Evolutionary conservation across 2,329 filamentous ascomycete genomes (phyloP), one percentile per base, ranked within the genome.

Genomic region (Juglanconis oblonga): DNA sequence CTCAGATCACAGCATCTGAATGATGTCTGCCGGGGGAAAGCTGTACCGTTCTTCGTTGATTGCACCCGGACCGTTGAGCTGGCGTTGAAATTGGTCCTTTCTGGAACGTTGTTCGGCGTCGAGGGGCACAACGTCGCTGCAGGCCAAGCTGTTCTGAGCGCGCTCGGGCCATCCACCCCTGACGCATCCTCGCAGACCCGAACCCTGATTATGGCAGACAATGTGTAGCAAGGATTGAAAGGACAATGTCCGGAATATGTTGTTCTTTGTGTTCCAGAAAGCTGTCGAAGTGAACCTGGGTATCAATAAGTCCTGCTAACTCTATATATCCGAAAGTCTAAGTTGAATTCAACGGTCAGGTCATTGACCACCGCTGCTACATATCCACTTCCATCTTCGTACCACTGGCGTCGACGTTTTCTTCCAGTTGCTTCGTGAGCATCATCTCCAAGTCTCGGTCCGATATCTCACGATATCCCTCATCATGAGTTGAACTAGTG

Each of bases 401-500:
- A 61, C 54, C 51, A 29, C 35, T 50, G 44, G 69, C 72, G 2
- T 79, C 77, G 0, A 80, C 76, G 0, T 80, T 79, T 0, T 74
- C 77, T 24, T 76, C 73, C 33, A 75, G 71, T 45, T 79, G 77
- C 58, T 79, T 76, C 40, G 82, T 80, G 59, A 83, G 64, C 79
- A 63, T 58, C 47, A 83, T 81, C 49, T 82, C 80, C 63, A 83
- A 64, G 57, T 83, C 81, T 14, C 75, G 72, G 44, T 82, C 79
- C 35, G 48, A 51, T 44, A 81, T 76, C 1, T 76, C 70, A 1
- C 55, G 50, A 10, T 50, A 52, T 6, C 52, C 56, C 4, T 68
- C 64, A 11, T 57, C 63, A 29, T 64, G 55, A 10, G 40, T 62
- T 14, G 61, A 33, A 36, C 60, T 53, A n/a, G 48, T 76, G 1